phyloP scores from a whole-genome alignment of 257 asterid genomes.

The Salvia splendens region DNA sequence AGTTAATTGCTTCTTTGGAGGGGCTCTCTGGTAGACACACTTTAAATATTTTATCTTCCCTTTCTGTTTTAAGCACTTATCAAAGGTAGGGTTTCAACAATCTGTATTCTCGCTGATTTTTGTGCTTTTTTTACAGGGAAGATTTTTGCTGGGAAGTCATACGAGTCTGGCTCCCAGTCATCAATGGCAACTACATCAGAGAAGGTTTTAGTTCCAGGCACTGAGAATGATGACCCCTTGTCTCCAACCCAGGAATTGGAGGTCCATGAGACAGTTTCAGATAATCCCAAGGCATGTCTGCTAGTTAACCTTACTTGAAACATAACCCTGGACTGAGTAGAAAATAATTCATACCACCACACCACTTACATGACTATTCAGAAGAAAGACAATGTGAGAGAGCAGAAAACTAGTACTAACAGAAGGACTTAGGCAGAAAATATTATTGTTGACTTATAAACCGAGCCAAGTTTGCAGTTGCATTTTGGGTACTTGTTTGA shows the following conservation, averaged over 20 bases:
- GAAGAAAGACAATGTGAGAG: neutral
- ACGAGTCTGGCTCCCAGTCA: slow-evolving; percentile 54
- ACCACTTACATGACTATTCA: neutral
- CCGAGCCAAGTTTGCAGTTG: slow-evolving; percentile 4
- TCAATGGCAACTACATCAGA: slow-evolving; percentile 64
- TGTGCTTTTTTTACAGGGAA: slow-evolving; percentile 63
- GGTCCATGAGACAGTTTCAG: slow-evolving; percentile 38
- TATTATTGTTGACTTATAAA: neutral
- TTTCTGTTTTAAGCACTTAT: slow-evolving; percentile 14
- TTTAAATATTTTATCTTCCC: neutral
- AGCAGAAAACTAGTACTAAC: neutral
- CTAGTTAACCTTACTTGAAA: slow-evolving; percentile 20
- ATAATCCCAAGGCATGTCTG: slow-evolving; percentile 57
- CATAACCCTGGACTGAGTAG: neutral
- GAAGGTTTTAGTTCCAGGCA: slow-evolving; percentile 83
- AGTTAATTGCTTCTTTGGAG: slow-evolving; percentile 25
- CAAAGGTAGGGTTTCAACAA: neutral
- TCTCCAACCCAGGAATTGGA: slow-evolving; percentile 45
- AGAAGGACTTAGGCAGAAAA: neutral
- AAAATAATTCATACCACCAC: neutral
- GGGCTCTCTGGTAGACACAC: slow-evolving; percentile 17
- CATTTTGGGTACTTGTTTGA: slow-evolving; percentile 13
- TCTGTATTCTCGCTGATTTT: slow-evolving; percentile 26
- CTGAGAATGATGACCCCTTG: slow-evolving; percentile 49
- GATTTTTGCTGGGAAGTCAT: slow-evolving; percentile 56